Evolutionary conservation across 2,329 filamentous ascomycete genomes (phyloP), one percentile per base, ranked within the genome.

Genomic region (Aspergillus pseudoviridinutans): DNA sequence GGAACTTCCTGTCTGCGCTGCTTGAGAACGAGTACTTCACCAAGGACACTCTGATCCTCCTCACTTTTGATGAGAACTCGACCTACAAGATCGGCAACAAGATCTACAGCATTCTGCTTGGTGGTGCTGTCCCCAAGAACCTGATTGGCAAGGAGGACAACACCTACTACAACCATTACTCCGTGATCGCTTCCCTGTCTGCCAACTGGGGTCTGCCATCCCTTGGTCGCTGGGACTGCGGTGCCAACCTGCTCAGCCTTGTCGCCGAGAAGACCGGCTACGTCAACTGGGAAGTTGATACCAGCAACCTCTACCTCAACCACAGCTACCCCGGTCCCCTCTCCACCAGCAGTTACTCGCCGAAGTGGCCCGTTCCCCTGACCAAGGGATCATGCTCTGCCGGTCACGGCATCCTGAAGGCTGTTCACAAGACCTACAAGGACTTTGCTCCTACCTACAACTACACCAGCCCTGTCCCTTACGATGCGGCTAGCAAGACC

Each of bases 11-110:
- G 2, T 81, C 84, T 57, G 88, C 88, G 0, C 84, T 94, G 10
- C 79, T 94, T 6, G 72, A 81, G 29, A 81, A 94, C 75, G 75
- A 79, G 50, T 82, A 87, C 63, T 93, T 94, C 75, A 90, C 88
- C 83, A 77, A 89, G 44, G 85, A 89, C 68, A 93, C 90, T 0
- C 81, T 93, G 1, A 82, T 94, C n/a, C 78, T 93, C 5, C 74
- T 94, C 60, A 92, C 86, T n/a, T 94, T 91, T 67, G 91, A 95
- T 63, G 91, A 94, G 77, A 91, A 87, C 73, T 83, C 88, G 65
- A 86, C 83, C 9, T 91, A 92, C 74, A 75, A 79, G 14, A 76
- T 79, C 28, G 82, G 83, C 64, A 94, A 93, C 81, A 80, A 80
- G 38, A 81, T 94, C 58, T 82, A 89, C 59, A 84, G 79, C 59